Evolutionary conservation across 2,329 filamentous ascomycete genomes (phyloP).

Genomic region (Lanzia echinophila): DNA sequence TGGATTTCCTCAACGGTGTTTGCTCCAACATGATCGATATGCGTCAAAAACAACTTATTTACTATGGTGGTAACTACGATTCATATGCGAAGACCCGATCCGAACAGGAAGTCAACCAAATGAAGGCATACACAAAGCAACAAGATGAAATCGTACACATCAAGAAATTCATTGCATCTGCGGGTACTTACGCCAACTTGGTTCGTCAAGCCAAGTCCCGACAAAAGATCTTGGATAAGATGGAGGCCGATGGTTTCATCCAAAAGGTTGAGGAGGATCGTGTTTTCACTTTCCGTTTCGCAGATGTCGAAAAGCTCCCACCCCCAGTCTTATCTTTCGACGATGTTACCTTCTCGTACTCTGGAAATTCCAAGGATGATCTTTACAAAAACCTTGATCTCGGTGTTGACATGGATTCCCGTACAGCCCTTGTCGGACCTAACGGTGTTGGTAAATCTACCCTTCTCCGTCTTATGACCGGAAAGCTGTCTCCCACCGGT

Average conservation of each 20-base stretch:
- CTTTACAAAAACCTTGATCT: constrained; percentile 95
- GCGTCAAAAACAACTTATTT: constrained; percentile 79
- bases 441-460: constrained; percentile 99
- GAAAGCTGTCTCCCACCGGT: constrained; percentile 77
- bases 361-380: constrained; percentile 79
- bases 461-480: constrained; percentile 91
- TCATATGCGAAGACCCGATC: constrained; percentile 89
- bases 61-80: constrained; percentile 99
- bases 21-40: constrained; percentile 99
- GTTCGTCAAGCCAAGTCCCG: constrained; percentile 97
- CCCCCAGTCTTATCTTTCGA: constrained; percentile 95
- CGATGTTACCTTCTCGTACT: constrained; percentile 97
- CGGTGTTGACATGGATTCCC: constrained; percentile 99
- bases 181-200: constrained; percentile 99
- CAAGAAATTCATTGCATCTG: constrained; percentile 99
- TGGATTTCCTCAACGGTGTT: constrained; percentile 99
- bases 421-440: constrained; percentile 92
- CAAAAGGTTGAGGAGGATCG: constrained; percentile 79
- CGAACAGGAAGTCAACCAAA: constrained; percentile 96
- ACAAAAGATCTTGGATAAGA: constrained; percentile 99
- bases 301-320: constrained; percentile 98
- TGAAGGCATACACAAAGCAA: constrained; percentile 98
- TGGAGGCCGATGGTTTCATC: constrained; percentile 99
- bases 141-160: constrained; percentile 99
- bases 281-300: constrained; percentile 96